Evolutionary conservation across 1,284 basidiomycete genomes (phyloP), one percentile per base, ranked within the genome.

Genomic region (Boletus semigastroideus): DNA sequence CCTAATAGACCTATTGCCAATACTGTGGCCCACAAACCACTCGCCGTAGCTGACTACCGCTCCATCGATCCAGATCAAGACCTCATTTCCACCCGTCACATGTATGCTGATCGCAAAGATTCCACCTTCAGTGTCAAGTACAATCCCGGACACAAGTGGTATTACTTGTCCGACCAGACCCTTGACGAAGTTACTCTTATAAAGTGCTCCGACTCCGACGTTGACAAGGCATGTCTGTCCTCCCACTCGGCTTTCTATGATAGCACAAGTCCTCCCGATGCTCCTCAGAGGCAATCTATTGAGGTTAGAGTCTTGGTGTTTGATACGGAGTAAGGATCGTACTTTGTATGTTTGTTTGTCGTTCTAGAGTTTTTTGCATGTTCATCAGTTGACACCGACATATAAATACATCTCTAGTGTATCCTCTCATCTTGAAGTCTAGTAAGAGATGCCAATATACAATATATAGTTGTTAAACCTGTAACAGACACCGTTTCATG

Each of bases 221-320:
- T 60, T 38, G 67, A 69, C 51, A 64, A 65, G 49, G 76, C 77
- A 33, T 63, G 73, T 37, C 60, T 77, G 49, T 75, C 78, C 1
- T 77, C 78, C 6, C 78, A 80, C 51, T 70, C 73, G 3, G 78
- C 77, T 3, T 79, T 79, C 60, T 34, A 57, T 38, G 77, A 79
- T 54, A 54, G 58, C 17, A 64, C 64, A 5, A 74, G 72, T 36
- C 72, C 74, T 12, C 54, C 54, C 36, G 69, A 72, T 30, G 75
- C 74, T 8, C 74, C 74, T 6, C 65, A 71, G 36, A 67, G 65
- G 52, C 61, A 65, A 31, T 65, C 63, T 13, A 67, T 65, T 8
- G 62, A 67, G 40, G 54, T 65, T 47, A 67, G 63, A 27, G 61
- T 63, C 5, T 51, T 67, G 52, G 61, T 64, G 17, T 64, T 64